These are phyloP conservation scores for Protomyces lactucae-debilis DNA, from an alignment of 1,139 yeast genomes.

Conservation along the genomic window DNA sequence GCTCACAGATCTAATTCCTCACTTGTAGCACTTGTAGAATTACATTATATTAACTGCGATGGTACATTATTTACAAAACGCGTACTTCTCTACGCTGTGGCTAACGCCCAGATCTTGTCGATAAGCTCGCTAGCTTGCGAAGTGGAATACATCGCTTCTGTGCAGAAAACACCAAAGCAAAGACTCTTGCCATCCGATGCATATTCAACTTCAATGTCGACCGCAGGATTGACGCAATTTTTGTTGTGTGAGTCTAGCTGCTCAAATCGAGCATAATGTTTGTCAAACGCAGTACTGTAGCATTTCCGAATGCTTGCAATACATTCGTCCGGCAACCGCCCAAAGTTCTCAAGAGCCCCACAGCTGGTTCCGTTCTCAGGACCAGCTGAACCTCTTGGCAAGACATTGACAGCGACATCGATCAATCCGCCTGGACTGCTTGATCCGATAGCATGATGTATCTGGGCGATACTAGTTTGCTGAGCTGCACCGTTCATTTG, in stretches of 20 bases:
- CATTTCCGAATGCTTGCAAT: background rate
- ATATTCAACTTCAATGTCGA: background rate
- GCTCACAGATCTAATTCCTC: no score
- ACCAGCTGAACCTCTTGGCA: conserved; percentile 1
- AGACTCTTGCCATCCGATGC: background rate
- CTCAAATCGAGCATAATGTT: background rate
- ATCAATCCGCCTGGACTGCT: conserved; percentile 3
- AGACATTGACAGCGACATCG: conserved; percentile 8
- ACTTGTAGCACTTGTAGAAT: no score
- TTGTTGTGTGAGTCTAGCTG: background rate
- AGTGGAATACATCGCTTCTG: background rate
- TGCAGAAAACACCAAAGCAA: background rate
- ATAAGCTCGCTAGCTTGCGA: background rate
- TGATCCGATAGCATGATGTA: background rate
- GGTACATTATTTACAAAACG: no score
- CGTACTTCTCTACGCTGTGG: background rate
- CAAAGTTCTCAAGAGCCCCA: background rate
- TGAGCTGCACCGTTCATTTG: conserved; percentile 16
- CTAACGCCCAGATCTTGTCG: background rate
- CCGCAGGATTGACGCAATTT: background rate
- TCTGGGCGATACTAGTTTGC: conserved; percentile 1
- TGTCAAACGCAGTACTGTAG: background rate
- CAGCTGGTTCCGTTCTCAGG: background rate
- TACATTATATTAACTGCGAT: no score
- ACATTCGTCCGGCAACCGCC: background rate